phyloP scores from a whole-genome alignment of 495 filamentous ascomycete species.

The Pseudomonodictys pantanalensis region DNA sequence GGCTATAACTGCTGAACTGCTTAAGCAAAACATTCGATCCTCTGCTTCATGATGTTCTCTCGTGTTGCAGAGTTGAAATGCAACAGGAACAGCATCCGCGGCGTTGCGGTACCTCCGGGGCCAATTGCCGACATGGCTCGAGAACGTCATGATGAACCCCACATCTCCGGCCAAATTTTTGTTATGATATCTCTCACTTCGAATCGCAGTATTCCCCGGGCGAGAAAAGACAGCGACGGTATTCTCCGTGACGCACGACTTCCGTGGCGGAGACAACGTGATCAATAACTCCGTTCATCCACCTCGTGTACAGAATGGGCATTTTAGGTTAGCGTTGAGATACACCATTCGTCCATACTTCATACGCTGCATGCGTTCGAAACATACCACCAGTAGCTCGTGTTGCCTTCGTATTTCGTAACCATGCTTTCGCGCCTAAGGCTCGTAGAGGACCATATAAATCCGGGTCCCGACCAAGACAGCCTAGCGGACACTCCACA shows the following conservation, averaged over 20 bases:
- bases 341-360: background rate
- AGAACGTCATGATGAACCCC: background rate
- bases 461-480: background rate
- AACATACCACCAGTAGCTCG: background rate
- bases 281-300: background rate
- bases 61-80: no score
- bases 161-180: background rate
- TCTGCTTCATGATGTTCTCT: no score
- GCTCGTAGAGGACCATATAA: conserved; percentile 18
- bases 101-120: background rate
- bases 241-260: no score
- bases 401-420: conserved; percentile 2
- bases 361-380: background rate
- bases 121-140: conserved; percentile 1
- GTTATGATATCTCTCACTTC: background rate
- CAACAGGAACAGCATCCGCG: no score
- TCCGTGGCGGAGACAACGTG: no score
- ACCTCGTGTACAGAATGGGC: background rate
- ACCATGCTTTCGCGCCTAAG: conserved; percentile 7
- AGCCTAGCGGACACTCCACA: background rate
- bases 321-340: background rate
- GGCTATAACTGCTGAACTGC: no score
- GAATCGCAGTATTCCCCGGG: no score
- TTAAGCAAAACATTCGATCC: no score
- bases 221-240: no score